Evolutionary conservation across 495 filamentous ascomycete genomes (phyloP).

Genomic region (Ramalina intermedia): DNA sequence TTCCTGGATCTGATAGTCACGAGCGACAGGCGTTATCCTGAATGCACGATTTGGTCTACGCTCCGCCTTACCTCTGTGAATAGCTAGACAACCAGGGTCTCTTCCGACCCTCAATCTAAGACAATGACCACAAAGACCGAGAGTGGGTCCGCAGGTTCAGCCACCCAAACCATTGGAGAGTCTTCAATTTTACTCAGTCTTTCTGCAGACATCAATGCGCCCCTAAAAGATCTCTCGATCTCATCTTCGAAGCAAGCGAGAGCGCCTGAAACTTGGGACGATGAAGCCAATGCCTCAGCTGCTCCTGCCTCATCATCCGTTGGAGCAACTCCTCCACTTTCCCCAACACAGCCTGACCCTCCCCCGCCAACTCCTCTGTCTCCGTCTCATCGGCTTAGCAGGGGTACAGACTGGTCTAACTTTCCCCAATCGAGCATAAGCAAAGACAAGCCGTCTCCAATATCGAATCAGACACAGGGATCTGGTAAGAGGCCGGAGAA

Average conservation of each 20-base stretch:
- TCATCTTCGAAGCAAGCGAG: slow-evolving; percentile 17
- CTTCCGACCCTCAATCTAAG: too few relatives aligned
- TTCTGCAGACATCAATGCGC: slow-evolving; percentile 27
- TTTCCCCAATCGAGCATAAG: slow-evolving; percentile 10
- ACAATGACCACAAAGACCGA: too few relatives aligned
- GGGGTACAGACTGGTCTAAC: slow-evolving; percentile 9
- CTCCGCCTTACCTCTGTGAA: too few relatives aligned
- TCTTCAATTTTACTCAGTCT: too few relatives aligned
- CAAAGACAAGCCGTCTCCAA: too few relatives aligned
- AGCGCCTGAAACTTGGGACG: slow-evolving; percentile 68
- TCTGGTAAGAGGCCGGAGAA: slow-evolving; percentile 57
- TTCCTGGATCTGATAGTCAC: too few relatives aligned
- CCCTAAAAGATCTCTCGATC: slow-evolving; percentile 32
- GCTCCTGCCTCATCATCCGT: slow-evolving; percentile 18
- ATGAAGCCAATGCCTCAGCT: slow-evolving; percentile 37
- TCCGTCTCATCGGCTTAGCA: slow-evolving; percentile 24
- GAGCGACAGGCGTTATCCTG: too few relatives aligned
- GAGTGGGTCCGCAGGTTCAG: too few relatives aligned
- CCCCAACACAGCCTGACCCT: slow-evolving; percentile 26
- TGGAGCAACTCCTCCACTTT: slow-evolving; percentile 3
- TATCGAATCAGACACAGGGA: slow-evolving; percentile 4
- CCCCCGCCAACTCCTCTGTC: slow-evolving; percentile 50
- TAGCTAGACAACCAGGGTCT: too few relatives aligned
- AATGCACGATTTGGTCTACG: too few relatives aligned
- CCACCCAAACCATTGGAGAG: too few relatives aligned